Evolutionary conservation across 805 yeast genomes (phyloP), one percentile per base, ranked within the genome.

Genomic region (Candida silvicultrix): DNA sequence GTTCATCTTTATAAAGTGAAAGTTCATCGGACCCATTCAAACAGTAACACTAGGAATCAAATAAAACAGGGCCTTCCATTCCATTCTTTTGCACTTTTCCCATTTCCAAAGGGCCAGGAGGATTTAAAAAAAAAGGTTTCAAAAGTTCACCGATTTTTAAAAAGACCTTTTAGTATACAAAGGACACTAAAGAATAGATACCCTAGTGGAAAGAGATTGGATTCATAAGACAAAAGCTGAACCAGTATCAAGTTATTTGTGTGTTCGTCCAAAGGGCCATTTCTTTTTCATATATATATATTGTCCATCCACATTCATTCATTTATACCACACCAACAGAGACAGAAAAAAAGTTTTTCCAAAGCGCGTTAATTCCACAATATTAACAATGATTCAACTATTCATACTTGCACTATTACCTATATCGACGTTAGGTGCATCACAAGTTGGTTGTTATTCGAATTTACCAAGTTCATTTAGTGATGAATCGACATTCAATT

Each of bases 401-500:
- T 7, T 31, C 14, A 31, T 31, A 31, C 9, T 31, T 5, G 16
- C 35, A 14, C 9, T 31, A 11, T 34, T 34, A 16, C 37, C 37
- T 7, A 12, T 34, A 16, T 18, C n/a, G 15, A 34, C n/a, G 18
- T 15, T 34, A 12, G 39, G 25, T 37, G 18, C 23, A 10, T 29
- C 41, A 5, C 28, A 28, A 16, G 25, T 51, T 9, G 60, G 56
- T 15, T 59, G 57, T 45, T 58, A 49, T 46, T 41, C 51, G 10
- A 40, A 50, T 14, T 41, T 58, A 23, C 59, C 57, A 6, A 45
- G 52, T 1, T 55, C 62, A 2, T 56, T 45, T 42, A 35, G 48
- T 4, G 35, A 31, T 9, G 49, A 60, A 42, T 78, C 78, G 40
- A 54, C 68, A 4, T 71, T 69, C 56, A 56, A 57, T 2, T 80